phyloP scores from a whole-genome alignment of 176 grass and related monocot species.

The Cenchrus purpureus region DNA sequence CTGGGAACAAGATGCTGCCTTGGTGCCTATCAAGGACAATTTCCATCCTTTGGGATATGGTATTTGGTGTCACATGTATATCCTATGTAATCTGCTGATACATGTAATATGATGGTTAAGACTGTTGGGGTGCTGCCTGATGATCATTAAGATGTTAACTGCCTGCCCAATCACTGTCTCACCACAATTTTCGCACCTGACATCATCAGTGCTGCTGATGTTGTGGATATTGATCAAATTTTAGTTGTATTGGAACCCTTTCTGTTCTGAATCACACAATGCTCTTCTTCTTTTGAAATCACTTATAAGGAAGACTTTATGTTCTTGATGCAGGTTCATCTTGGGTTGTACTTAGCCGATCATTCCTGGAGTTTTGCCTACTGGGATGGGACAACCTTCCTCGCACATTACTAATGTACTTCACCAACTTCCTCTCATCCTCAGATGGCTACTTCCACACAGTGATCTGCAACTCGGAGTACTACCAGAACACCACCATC shows the following conservation, averaged over 20 bases:
- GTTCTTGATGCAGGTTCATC: constrained; percentile 65
- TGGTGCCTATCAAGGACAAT: background rate
- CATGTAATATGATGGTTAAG: constrained; percentile 2
- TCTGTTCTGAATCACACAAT: background rate
- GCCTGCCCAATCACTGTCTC: background rate
- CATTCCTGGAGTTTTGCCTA: constrained; percentile 91
- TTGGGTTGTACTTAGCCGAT: constrained; percentile 76
- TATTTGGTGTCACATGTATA: background rate
- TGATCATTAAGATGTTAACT: background rate
- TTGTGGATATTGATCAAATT: constrained; percentile 2
- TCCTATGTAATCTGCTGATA: background rate
- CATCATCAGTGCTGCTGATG: background rate
- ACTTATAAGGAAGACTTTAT: constrained; percentile 17
- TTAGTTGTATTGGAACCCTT: background rate
- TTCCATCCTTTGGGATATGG: background rate
- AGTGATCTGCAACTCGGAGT: constrained; percentile 94
- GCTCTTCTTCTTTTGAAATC: background rate
- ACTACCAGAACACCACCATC: constrained; percentile 94
- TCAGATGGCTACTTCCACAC: constrained; percentile 96
- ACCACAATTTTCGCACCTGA: constrained; percentile 1
- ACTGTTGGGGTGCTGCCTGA: background rate
- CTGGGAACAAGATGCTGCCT: background rate
- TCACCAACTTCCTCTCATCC: constrained; percentile 85
- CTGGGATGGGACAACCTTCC: constrained; percentile 95
- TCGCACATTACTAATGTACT: constrained; percentile 93